Evolutionary conservation across 2,329 filamentous ascomycete species (phyloP).

Genomic region (Diaporthe citriasiana): DNA sequence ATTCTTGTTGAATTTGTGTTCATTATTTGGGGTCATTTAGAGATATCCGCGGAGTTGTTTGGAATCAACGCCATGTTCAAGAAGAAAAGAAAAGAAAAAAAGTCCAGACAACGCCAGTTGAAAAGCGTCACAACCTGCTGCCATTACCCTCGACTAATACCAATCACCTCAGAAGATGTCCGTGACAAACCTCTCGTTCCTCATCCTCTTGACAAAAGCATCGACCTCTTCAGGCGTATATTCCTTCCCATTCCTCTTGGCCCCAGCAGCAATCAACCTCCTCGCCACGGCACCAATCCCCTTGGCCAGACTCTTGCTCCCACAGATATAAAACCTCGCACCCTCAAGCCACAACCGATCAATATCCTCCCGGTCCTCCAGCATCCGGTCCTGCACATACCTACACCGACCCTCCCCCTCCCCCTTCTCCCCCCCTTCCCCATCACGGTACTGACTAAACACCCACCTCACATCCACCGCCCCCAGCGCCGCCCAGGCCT

Average conservation of each 20-base stretch:
- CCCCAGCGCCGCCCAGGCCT: conserved; percentile 70
- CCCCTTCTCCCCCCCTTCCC: conserved; percentile 61
- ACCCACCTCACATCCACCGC: conserved; percentile 73
- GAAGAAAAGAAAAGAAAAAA: too few relatives aligned
- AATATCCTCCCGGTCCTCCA: conserved; percentile 56
- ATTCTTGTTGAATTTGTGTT: not conserved
- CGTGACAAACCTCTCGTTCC: conserved; percentile 70
- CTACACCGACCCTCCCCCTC: conserved; percentile 53
- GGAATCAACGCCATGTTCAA: not conserved
- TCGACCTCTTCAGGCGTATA: conserved; percentile 47
- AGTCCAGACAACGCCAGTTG: not conserved
- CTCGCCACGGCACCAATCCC: conserved; percentile 55
- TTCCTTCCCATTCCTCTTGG: conserved; percentile 49
- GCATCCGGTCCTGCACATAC: conserved; percentile 63
- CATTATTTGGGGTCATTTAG: not conserved
- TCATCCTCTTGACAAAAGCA: conserved; percentile 63
- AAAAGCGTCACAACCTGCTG: too few relatives aligned
- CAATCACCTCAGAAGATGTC: conserved; percentile 64
- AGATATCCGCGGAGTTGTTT: conserved; percentile 16
- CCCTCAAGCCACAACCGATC: conserved; percentile 52
- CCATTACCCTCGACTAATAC: not conserved
- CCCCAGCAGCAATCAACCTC: conserved; percentile 52
- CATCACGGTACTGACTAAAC: conserved; percentile 66
- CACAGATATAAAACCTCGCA: conserved; percentile 73
- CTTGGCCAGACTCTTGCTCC: conserved; percentile 61